A percentile compares a stretch with the other conserved stretches of the same genome.
These are phyloP conservation scores for Mycena galopus DNA, from an alignment of 768 basidiomycete genomes.

Conservation along the genomic window DNA sequence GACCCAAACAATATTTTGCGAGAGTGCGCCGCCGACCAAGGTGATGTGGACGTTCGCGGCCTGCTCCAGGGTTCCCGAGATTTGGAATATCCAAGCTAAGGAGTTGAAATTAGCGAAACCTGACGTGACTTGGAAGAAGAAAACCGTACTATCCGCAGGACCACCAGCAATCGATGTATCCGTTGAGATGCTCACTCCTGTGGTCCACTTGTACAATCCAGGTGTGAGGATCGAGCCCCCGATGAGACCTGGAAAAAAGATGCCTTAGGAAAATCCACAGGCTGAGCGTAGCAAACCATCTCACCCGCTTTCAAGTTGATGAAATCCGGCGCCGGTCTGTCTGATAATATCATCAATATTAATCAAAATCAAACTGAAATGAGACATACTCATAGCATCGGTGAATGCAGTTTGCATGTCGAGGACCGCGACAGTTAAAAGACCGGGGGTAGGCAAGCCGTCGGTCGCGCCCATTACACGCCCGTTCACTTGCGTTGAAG, in stretches of 20 bases:
- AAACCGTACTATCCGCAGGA: slow-evolving; percentile 7
- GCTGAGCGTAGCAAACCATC: not conserved
- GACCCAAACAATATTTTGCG: slow-evolving; percentile 14
- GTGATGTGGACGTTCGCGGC: slow-evolving; percentile 12
- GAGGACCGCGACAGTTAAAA: not conserved
- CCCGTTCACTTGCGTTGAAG: slow-evolving; percentile 19
- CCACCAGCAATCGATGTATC: slow-evolving; percentile 14
- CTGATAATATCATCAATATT: not conserved
- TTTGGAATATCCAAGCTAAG: slow-evolving; percentile 24
- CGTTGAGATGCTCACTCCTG: slow-evolving; percentile 14
- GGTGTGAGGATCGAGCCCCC: slow-evolving; percentile 7
- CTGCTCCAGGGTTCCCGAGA: slow-evolving; percentile 9
- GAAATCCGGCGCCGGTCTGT: slow-evolving; percentile 6
- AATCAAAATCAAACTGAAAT: not conserved
- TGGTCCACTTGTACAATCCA: slow-evolving; percentile 27
- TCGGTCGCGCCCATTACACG: slow-evolving; percentile 15
- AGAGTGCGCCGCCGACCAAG: slow-evolving; percentile 9
- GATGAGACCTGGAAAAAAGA: not conserved
- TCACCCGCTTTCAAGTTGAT: slow-evolving; percentile 5
- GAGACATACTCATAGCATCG: slow-evolving; percentile 13
- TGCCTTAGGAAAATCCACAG: not conserved
- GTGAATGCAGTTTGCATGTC: slow-evolving; percentile 19
- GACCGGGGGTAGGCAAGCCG: slow-evolving; percentile 6
- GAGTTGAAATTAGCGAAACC: not conserved
- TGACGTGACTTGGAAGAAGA: no score